Conservation (phyloP, 257 asterid species). For the Nicotiana tabacum region DNA sequence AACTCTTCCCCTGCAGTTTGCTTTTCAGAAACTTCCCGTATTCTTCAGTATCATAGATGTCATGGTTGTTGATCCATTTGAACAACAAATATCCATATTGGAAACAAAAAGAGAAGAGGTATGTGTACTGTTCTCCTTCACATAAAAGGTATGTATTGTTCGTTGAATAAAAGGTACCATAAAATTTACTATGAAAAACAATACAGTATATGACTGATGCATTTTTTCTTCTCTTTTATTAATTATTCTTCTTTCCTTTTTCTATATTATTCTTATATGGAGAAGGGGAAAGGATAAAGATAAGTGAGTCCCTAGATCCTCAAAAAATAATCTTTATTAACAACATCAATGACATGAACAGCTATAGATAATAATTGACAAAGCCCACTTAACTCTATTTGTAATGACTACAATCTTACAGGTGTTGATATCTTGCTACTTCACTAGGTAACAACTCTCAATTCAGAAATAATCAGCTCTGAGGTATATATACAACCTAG, state of each 20-base stretch:
- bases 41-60: background rate
- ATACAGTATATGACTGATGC: background rate
- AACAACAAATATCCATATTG: background rate
- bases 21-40: background rate
- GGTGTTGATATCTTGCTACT: constrained; percentile 42
- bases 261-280: background rate
- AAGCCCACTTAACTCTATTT: constrained; percentile 33
- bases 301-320: constrained; percentile 21
- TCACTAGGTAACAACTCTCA: constrained; percentile 27
- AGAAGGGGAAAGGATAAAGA: background rate
- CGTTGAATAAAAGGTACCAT: background rate
- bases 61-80: background rate
- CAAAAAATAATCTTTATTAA: constrained; percentile 27
- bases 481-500: constrained; percentile 50
- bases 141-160: background rate
- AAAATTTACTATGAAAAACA: background rate
- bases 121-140: too few relatives aligned
- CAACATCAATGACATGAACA: constrained; percentile 22
- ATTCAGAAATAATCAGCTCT: constrained; percentile 20
- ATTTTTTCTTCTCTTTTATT: too few relatives aligned
- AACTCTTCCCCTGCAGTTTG: background rate
- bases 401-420: constrained; percentile 42
- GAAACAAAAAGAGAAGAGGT: background rate
- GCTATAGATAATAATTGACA: constrained; percentile 23
- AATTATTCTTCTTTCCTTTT: too few relatives aligned